These are phyloP conservation scores for Cyclotella atomus DNA, from an alignment of 108 stramenopile genomes.

Conservation along the genomic window DNA sequence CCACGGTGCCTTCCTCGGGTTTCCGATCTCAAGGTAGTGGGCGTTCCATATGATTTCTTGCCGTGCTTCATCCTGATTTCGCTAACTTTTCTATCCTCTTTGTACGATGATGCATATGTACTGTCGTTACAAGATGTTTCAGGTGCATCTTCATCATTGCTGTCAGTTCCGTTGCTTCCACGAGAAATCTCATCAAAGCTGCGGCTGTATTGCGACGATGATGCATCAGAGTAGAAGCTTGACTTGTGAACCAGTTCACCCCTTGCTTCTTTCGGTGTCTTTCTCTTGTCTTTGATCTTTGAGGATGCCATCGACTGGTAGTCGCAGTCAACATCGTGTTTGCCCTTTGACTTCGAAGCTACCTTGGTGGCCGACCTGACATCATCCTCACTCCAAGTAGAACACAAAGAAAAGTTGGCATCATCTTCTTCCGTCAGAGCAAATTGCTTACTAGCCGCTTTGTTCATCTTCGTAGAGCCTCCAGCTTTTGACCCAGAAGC, in stretches of 20 bases:
- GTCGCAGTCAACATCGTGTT: not conserved
- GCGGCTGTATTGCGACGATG: conserved; percentile 21
- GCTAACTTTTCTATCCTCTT: not conserved
- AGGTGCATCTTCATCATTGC: not conserved
- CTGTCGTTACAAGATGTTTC: not conserved
- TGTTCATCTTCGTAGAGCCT: too few species aligned
- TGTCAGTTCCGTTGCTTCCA: not conserved
- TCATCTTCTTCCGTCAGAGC: too few species aligned
- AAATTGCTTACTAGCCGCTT: too few species aligned
- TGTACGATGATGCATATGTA: not conserved
- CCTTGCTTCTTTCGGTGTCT: not conserved
- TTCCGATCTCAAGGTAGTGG: too few species aligned
- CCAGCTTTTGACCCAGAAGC: not conserved
- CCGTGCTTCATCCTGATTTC: not conserved
- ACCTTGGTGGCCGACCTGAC: not conserved
- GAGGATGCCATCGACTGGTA: not conserved
- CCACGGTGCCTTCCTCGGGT: too few species aligned
- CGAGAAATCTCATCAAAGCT: conserved; percentile 1
- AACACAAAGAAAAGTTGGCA: conserved; percentile 12
- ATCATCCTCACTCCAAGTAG: conserved; percentile 11
- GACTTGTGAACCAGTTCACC: not conserved
- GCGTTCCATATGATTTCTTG: not conserved
- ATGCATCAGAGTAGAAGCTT: conserved; percentile 17
- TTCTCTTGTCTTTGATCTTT: not conserved
- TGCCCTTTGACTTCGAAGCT: not conserved